Evolutionary conservation across 2,329 filamentous ascomycete species (phyloP).

Genomic region (Alternaria postmessia): DNA sequence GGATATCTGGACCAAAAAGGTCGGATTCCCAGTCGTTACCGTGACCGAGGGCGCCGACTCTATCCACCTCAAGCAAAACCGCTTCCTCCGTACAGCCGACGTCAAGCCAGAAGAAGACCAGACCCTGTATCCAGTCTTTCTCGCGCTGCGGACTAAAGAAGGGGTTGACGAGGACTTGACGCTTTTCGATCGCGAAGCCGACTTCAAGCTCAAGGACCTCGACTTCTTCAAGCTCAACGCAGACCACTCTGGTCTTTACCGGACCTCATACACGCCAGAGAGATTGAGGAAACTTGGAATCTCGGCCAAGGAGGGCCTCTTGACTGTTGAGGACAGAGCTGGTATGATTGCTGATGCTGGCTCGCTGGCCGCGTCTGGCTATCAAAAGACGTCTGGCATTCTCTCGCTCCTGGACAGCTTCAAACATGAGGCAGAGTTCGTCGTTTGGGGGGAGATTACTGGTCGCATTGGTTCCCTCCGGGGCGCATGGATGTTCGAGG

Average conservation of each 20-base stretch:
- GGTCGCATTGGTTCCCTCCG: conserved; percentile 80
- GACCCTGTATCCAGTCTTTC: conserved; percentile 87
- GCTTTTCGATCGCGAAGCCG: conserved; percentile 74
- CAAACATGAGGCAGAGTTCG: conserved; percentile 80
- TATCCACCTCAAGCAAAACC: conserved; percentile 91
- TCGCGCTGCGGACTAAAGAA: conserved; percentile 84
- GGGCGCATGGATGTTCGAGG: conserved; percentile 88
- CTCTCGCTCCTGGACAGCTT: conserved; percentile 87
- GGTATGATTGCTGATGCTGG: conserved; percentile 93
- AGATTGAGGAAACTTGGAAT: conserved; percentile 86
- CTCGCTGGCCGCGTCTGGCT: conserved; percentile 86
- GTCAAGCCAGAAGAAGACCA: conserved; percentile 92
- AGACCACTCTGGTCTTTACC: conserved; percentile 91
- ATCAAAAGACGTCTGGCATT: conserved; percentile 91
- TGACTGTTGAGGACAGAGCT: conserved; percentile 88
- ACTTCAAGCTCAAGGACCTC: conserved; percentile 77
- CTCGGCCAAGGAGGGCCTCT: conserved; percentile 79
- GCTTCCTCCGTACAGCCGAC: conserved; percentile 90
- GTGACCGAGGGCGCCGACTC: conserved; percentile 78
- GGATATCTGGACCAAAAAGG: conserved; percentile 96
- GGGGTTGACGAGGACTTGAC: conserved; percentile 81
- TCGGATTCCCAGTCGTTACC: conserved; percentile 89
- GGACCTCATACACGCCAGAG: conserved; percentile 85
- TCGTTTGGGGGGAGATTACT: conserved; percentile 94
- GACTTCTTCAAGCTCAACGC: conserved; percentile 98